Base-by-base conservation (phyloP, 352 stramenopile genomes). In the Phytopythium sindhum region DNA sequence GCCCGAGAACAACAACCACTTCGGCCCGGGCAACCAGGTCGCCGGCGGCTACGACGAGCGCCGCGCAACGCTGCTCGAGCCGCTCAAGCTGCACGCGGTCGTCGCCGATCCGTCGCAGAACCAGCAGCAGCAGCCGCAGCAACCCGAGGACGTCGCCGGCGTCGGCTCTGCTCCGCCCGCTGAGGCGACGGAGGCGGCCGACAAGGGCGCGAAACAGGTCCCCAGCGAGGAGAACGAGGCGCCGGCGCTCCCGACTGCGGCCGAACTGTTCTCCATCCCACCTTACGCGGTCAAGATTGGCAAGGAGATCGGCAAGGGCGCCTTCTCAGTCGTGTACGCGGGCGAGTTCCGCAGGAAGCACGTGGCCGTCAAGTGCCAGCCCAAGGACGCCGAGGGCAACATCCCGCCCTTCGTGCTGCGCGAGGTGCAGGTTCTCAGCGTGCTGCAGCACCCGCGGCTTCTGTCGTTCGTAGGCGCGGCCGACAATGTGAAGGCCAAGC, bases 361-460 rank as follows among this genome's bases (percentile, higher is more conserved):
- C 61, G 85, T 95, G 10, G 87, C 87, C 5, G 85, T 95, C 69
- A 95, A 95, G 67, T 92, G 87, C 57, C 87, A 95, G 59, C 83
- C 87, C 19, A 94, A 93, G 64, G 83, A 91, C 55, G 82, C 73
- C 24, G 64, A 89, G 10, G 86, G 83, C 35, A 67, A 78, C 33
- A 86, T 93, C 65, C 85, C 85, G 17, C 73, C 73, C 14, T 93
- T 91, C 55, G 81, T 95, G 60, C 65, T 90, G 60, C 80, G 89
- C 41, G 86, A 95, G 42, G 82, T 95, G 51, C 78, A 90, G 62
- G 79, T 93, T 53, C 70, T 91, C 39, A 69, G 81, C 47, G 64
- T 82, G 39, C 75, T 95, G 59, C 75, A 68, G 50, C 86, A 95
- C 66, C 75, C 81, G 57, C 82, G 84, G 60, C 75, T 95, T 41